Base-by-base conservation (phyloP, 2,329 filamentous ascomycete species). In the Aspergillus uvarum region DNA sequence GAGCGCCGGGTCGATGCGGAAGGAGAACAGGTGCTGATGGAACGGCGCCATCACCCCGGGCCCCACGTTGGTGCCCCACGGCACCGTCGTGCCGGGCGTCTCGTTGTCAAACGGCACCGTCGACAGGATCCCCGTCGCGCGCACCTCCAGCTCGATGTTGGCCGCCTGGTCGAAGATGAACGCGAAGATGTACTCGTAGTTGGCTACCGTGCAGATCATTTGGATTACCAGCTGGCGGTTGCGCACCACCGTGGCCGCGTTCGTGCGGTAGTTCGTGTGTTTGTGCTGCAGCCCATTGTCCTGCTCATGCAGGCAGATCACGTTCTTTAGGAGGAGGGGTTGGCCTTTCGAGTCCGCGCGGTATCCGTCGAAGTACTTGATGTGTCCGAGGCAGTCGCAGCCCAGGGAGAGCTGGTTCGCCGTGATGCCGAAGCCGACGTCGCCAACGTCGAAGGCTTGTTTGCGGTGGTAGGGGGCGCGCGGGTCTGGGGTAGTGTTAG, bases 21-120 rank as follows among this genome's bases (percentile, higher is more conserved):
- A 80, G 5, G 83, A 87, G 77, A 93, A 92, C 72, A 92, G 87
- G 75, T 92, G 90, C 71, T 93, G 90, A 69, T 92, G 90, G 74
- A 89, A 86, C 0, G 81, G 80, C 0, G 87, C 89, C 38, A 91
- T 82, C 8, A 89, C 87, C 38, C 87, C 87, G 0, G 87, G 87
- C 56, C 88, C 86, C 2, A 91, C 87, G 51, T 89, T 83, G 0
- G 87, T 91, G 35, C 87, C 88, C 78, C 85, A 89, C 2, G 86
- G 85, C 0, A 89, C 86, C 5, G 83, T 82, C 47, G 87, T 73
- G 26, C 84, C 86, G 58, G 48, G 54, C 0, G 87, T 83, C n/a
- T 74, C 66, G 52, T 79, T 77, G 63, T 89, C 87, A 63, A 89
- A 87, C 1, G 87, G 87, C 53, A 88, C 84, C 0, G 87, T 89